Conservation (phyloP, 208 protist genomes). For the Wallacemonas sp. region DNA sequence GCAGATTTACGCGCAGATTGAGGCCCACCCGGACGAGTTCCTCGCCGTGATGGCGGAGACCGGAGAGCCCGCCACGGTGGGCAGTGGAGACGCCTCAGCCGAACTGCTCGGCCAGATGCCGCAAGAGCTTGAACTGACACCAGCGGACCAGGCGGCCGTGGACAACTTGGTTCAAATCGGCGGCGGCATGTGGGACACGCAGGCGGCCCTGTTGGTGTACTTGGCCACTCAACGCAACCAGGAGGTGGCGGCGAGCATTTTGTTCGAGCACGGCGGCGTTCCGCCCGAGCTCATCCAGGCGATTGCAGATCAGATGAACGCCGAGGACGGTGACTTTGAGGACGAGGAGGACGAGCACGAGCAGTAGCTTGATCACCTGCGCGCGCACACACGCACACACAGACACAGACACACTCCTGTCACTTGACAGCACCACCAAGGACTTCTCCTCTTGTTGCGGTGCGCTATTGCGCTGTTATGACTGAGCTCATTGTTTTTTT, state of each 20-base stretch:
- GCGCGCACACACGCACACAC: no score
- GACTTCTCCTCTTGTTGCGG: no score
- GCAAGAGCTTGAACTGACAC: conserved; percentile 35
- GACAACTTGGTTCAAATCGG: conserved; percentile 75
- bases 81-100: neutral
- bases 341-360: conserved; percentile 15
- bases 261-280: conserved; percentile 73
- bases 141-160: conserved; percentile 50
- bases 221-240: conserved; percentile 65
- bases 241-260: conserved; percentile 76
- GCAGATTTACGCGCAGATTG: conserved; percentile 58
- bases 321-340: conserved; percentile 24
- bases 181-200: conserved; percentile 77
- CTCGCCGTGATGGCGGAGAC: conserved; percentile 62
- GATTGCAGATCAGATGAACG: conserved; percentile 30
- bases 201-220: conserved; percentile 75
- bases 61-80: conserved; percentile 18
- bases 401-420: no score
- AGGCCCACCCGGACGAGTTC: conserved; percentile 72
- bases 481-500: no score
- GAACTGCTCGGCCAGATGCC: neutral
- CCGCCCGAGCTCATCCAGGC: conserved; percentile 44
- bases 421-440: no score
- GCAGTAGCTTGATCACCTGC: neutral
- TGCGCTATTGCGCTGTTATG: no score